Base-by-base conservation (phyloP, 768 basidiomycete species). In the Serendipita vermifera region DNA sequence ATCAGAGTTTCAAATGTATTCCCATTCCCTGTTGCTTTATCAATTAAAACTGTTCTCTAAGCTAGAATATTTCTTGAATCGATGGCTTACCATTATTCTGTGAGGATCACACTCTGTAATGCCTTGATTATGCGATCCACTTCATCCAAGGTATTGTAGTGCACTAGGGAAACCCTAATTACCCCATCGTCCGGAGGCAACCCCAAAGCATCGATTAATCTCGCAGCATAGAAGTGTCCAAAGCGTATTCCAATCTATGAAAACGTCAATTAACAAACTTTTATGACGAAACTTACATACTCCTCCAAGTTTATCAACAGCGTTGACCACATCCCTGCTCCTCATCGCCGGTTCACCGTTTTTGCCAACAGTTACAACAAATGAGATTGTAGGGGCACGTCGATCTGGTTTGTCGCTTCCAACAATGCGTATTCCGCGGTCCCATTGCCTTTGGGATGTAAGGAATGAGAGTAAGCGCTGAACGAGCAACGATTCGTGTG, bases 201-300 rank as follows among this genome's bases (percentile, higher is more conserved):
- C 15, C 64, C 65, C 6, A 84, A 68, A 26, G 69, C 67, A 5
- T 74, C 70, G 6, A 84, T 67, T 14, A 86, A 69, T 0, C 77
- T 79, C 63, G 82, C 83, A 2, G 86, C 84, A 63, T 87, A 87
- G 63, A 83, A 87, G 64, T 88, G 81, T 1, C 86, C 86, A 57
- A 76, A 85, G 20, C 83, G 81, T 57, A 88, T 83, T 0, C 86
- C 86, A 43, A 86, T 75, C 86, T 88, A 61, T 22, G 3, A 54
- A 7, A 41, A 14, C 3, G 27, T 32, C 14, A 54, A 14, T 26
- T 55, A 38, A n/a, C 46, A 2, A 9, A 15, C 9, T n/a, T n/a
- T 26, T 15, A 26, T 17, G n/a, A 51, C 9, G n/a, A 3, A 6
- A 33, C 36, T 38, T 1, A 74, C 82, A 63, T 56, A 87, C 86